Evolutionary conservation across 306 rosid genomes (phyloP), one percentile per base, ranked within the genome.

Genomic region (Datisca glomerata): DNA sequence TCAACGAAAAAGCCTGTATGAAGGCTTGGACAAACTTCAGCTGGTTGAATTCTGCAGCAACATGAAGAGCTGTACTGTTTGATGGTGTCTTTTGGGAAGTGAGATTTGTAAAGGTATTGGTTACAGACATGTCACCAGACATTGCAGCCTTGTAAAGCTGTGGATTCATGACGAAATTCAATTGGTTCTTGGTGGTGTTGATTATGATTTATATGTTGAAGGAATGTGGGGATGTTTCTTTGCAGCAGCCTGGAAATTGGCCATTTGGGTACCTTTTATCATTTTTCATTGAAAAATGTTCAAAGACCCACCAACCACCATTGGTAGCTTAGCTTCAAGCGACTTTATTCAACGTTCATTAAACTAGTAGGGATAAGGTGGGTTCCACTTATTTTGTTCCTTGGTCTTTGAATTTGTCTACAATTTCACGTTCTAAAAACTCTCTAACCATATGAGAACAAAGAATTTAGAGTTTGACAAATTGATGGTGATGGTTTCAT

Each of bases 41-140:
- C 16, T 46, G 37, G 24, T 45, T 27, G 37, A 25, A 45, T 20
- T 33, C 51, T 6, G 23, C 36, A 11, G 36, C 51, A 10, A 45
- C 37, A 2, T 45, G 51, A 21, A 45, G 51, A 2, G 12, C 24
- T n/a, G 36, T 27, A 37, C 28, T 45, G 2, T 17, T 24, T 15
- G 27, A 21, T 23, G 24, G 3, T 6, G 51, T 46, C 11, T 36
- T 46, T 8, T 46, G 51, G 16, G 2, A 2, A 17, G 29, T 36
- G n/a, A 27, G 39, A 3, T 6, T 6, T 21, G 19, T 46, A 17
- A 46, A 21, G 31, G 24, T 18, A 6, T 23, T 0, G 51, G 29
- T 25, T 3, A 1, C 19, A 2, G 1, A 2, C 37, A 15, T 9
- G 10, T 25, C 36, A 9, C 36, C 50, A 4, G 50, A 45, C 10